A percentile compares a stretch with the other conserved stretches of the same genome.
phyloP scores from a whole-genome alignment of 2,329 filamentous ascomycete species.

The Penicillium sp. region DNA sequence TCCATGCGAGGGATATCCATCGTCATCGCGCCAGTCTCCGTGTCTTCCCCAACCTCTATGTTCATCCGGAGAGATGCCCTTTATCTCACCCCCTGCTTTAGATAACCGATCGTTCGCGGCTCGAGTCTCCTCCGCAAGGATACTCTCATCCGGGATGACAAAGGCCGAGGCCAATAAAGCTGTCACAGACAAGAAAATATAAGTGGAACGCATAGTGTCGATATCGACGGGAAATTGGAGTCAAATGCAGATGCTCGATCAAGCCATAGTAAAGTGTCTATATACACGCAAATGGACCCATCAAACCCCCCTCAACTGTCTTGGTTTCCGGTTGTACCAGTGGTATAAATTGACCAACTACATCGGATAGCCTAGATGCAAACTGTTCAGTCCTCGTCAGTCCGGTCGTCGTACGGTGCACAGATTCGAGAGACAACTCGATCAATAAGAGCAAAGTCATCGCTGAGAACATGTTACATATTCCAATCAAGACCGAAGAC shows the following conservation, averaged over 20 bases:
- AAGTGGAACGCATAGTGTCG: constrained; percentile 5
- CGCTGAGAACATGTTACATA: not conserved
- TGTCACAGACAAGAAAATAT: not conserved
- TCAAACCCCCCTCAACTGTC: not conserved
- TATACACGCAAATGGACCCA: not conserved
- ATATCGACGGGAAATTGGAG: not conserved
- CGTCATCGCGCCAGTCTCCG: not conserved
- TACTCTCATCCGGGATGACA: constrained; percentile 14
- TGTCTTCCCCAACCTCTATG: not conserved
- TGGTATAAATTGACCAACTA: not conserved
- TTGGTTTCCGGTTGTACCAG: not conserved
- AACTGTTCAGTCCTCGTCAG: not conserved
- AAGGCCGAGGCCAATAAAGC: constrained; percentile 10
- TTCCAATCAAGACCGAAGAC: not conserved
- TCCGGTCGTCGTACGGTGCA: not conserved
- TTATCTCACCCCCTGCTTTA: not conserved
- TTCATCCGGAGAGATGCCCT: not conserved
- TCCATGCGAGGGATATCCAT: not conserved
- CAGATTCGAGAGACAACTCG: not conserved
- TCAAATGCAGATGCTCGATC: not conserved
- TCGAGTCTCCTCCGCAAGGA: not conserved
- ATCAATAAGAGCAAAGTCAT: not conserved
- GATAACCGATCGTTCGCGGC: not conserved
- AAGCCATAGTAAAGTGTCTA: not conserved
- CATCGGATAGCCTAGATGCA: not conserved